These are phyloP conservation scores for Penicillium maclennaniae DNA, from an alignment of 495 filamentous ascomycete species.

Conservation along the genomic window DNA sequence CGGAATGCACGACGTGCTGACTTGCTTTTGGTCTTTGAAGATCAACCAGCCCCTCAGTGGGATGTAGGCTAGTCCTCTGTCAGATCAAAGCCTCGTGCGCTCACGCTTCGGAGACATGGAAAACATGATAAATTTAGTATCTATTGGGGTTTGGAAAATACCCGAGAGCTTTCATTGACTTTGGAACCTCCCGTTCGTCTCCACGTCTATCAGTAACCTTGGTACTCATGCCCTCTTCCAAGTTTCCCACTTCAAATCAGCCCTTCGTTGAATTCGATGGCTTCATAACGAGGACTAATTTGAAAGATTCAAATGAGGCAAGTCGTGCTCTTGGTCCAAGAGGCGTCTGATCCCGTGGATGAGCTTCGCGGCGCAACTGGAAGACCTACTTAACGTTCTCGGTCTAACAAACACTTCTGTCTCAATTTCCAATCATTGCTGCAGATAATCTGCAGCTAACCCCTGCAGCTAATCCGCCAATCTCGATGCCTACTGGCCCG, in stretches of 20 bases:
- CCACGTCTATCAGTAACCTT: background rate
- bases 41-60: background rate
- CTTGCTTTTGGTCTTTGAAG: background rate
- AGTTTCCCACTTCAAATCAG: too few species aligned
- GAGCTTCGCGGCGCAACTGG: background rate
- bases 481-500: background rate
- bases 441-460: background rate
- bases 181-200: background rate
- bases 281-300: too few species aligned
- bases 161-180: background rate
- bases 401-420: background rate
- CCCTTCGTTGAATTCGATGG: too few species aligned
- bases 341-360: background rate
- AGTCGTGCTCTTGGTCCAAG: background rate
- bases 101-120: background rate
- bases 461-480: background rate
- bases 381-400: too few species aligned
- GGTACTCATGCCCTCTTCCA: too few species aligned
- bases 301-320: too few species aligned
- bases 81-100: too few species aligned
- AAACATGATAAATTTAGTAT: background rate
- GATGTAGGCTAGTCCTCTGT: background rate
- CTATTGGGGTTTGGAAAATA: background rate
- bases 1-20: background rate
- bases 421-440: background rate